Conservation (phyloP, 495 filamentous ascomycete genomes). For the Xylaria acuta region DNA sequence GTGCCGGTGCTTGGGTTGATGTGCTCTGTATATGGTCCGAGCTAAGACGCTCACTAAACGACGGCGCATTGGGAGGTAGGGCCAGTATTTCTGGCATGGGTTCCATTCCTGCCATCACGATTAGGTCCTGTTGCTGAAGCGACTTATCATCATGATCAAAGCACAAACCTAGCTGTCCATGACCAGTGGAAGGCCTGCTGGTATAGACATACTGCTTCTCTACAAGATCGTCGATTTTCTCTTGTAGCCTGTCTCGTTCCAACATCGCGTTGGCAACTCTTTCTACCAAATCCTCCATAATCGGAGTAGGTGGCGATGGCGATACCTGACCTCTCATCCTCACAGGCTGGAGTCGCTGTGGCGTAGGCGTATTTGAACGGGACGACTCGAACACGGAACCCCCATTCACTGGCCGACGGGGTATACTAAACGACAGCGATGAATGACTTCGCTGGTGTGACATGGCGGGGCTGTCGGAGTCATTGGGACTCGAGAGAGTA, state of each 20-base stretch:
- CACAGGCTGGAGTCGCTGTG: slow-evolving; percentile 36
- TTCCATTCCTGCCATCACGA: slow-evolving; percentile 41
- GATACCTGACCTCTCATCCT: slow-evolving; percentile 43
- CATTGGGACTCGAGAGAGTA: slow-evolving; percentile 40
- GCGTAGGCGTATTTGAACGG: slow-evolving; percentile 35
- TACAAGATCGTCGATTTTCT: slow-evolving; percentile 58
- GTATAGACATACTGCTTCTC: slow-evolving; percentile 60
- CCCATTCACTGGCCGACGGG: slow-evolving; percentile 50
- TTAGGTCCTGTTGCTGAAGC: slow-evolving; percentile 27
- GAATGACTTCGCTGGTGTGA: slow-evolving; percentile 54
- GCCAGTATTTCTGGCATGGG: slow-evolving; percentile 56
- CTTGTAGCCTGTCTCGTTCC: slow-evolving; percentile 58
- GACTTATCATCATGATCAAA: background rate
- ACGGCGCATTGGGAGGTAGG: slow-evolving; percentile 53
- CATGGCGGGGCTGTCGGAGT: slow-evolving; percentile 44
- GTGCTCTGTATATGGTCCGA: slow-evolving; percentile 49
- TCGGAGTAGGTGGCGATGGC: slow-evolving; percentile 35
- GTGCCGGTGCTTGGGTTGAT: slow-evolving; percentile 30
- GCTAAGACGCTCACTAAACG: slow-evolving; percentile 56
- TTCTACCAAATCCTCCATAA: slow-evolving; percentile 51
- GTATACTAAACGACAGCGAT: slow-evolving; percentile 57
- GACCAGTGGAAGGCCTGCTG: slow-evolving; percentile 55
- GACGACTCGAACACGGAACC: slow-evolving; percentile 41
- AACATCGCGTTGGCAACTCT: slow-evolving; percentile 59
- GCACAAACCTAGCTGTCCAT: slow-evolving; percentile 38